Base-by-base conservation (phyloP, 2,329 filamentous ascomycete genomes). In the Colletotrichum musicola region DNA sequence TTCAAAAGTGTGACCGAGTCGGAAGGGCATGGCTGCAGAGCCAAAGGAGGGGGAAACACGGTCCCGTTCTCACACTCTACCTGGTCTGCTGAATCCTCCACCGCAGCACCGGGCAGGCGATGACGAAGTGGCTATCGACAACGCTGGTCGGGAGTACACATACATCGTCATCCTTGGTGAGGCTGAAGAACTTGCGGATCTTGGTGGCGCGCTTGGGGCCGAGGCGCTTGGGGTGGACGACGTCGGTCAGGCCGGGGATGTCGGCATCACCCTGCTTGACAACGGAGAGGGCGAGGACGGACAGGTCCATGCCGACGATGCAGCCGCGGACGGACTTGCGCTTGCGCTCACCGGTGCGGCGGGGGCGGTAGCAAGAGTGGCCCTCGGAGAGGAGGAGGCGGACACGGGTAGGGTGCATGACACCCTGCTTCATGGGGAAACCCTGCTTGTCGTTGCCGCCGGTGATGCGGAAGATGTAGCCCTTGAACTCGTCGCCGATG, bases 91-190 rank as follows among this genome's bases (percentile, higher is more conserved):
- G 78, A 66, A 73, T 74, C 74, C 75, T 81, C 75, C 79, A 75
- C 74, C 80, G 82, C 82, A 84, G 82, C 77, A 81, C 81, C 79
- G 88, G 88, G 88, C 86, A 93, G 91, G 92, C 87, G 88, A 92
- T 89, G 89, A 91, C 85, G 84, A 85, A 81, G 81, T 85, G 81
- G 81, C 79, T 81, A 71, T 76, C 72, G 79, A 80, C 83, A 22
- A 7, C 47, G 50, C 46, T 50, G 22, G 53, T 27, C 82, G 82
- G 73, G 66, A 73, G 66, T 72, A 80, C 83, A 94, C 93, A 90
- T 93, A 98, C 95, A 93, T 99, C 96, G 90, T 99, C 96, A 92
- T 98, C 95, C 95, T 98, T 98, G 93, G 92, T 95, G 90, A 99
- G 93, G 88, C 94, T 92, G 89, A 98, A 99, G 93, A 99, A 99